Evolutionary conservation across 2,329 filamentous ascomycete species (phyloP), one percentile per base, ranked within the genome.

Genomic region (Tricladium varicosporioides): DNA sequence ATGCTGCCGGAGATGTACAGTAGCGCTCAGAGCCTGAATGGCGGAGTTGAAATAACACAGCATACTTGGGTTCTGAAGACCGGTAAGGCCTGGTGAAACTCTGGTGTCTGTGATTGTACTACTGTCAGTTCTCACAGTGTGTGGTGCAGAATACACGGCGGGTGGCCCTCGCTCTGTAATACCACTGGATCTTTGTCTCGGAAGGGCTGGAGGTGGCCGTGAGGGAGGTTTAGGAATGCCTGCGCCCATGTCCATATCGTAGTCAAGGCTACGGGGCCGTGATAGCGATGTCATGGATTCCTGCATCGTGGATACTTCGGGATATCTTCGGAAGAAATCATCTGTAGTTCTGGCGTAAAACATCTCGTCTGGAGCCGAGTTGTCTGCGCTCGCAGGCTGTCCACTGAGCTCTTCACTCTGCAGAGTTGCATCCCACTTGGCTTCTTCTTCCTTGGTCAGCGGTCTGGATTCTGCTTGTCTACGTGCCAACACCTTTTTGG

Each of bases 41-140:
- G 87, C 87, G n/a, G 91, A 87, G 72, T 96, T 97, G 78, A 94
- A 92, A 69, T 96, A 97, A 71, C 93, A 97, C 63, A 89, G 92
- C 48, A 88, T 87, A 1, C 85, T 84, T 43, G 91, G 89, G 65
- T 97, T 97, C 57, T 85, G 76, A 11, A 97, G 79, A 0, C 93
- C 92, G 10, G 90, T 88, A 36, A 78, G 76, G n/a, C 85, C 81
- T 65, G 84, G 76, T 71, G 75, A 75, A 27, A 77, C 73, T 15
- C 62, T 58, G 13, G 74, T 70, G 57, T 75, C 74, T 49, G 77
- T 70, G 48, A 75, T 66, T 10, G 62, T 22, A 11, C 71, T 51
- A 46, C 32, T 54, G 15, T 19, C 10, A 5, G 19, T 11, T 32
- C 47, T 56, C 65, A 75, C 64, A 74, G 73, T 51, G 74, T 77